Conservation (phyloP, 495 filamentous ascomycete genomes). For the Penicillium ucsense region DNA sequence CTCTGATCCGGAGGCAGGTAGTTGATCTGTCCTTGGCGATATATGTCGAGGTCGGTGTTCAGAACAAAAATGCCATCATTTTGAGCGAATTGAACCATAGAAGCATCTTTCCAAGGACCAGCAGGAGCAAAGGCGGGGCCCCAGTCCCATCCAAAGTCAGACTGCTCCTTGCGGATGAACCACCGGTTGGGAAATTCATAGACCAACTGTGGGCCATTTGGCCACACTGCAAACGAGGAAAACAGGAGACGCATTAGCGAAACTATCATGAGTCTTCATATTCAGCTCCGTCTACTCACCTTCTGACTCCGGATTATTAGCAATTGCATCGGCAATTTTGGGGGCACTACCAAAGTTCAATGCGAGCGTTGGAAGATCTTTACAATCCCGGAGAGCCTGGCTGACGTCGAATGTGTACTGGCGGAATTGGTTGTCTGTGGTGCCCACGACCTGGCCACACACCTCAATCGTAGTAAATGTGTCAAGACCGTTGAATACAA, state of each 20-base stretch:
- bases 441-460: slow-evolving; percentile 50
- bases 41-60: slow-evolving; percentile 53
- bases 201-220: slow-evolving; percentile 29
- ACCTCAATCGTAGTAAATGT: slow-evolving; percentile 55
- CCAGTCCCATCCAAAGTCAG: slow-evolving; percentile 67
- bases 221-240: slow-evolving; percentile 27
- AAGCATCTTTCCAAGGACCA: slow-evolving; percentile 57
- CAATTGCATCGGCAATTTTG: slow-evolving; percentile 44
- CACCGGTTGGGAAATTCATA: slow-evolving; percentile 45
- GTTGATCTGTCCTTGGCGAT: slow-evolving; percentile 50
- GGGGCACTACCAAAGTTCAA: slow-evolving; percentile 51
- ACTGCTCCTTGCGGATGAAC: slow-evolving; percentile 61
- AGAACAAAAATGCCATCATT: slow-evolving; percentile 39
- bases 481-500: slow-evolving; percentile 58
- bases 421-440: slow-evolving; percentile 62
- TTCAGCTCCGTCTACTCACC: slow-evolving; percentile 13
- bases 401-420: slow-evolving; percentile 63
- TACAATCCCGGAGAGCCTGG: slow-evolving; percentile 36
- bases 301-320: slow-evolving; percentile 43
- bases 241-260: too few relatives aligned
- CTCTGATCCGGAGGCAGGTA: slow-evolving; percentile 50
- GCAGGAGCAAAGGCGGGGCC: slow-evolving; percentile 56
- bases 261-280: too few relatives aligned
- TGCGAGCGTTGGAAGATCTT: slow-evolving; percentile 27
- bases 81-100: slow-evolving; percentile 43